Percentiles rank a stretch among this genome's conserved stretches.
Evolutionary conservation across 2,329 filamentous ascomycete species (phyloP).

Genomic region (Aspergillus fructus): DNA sequence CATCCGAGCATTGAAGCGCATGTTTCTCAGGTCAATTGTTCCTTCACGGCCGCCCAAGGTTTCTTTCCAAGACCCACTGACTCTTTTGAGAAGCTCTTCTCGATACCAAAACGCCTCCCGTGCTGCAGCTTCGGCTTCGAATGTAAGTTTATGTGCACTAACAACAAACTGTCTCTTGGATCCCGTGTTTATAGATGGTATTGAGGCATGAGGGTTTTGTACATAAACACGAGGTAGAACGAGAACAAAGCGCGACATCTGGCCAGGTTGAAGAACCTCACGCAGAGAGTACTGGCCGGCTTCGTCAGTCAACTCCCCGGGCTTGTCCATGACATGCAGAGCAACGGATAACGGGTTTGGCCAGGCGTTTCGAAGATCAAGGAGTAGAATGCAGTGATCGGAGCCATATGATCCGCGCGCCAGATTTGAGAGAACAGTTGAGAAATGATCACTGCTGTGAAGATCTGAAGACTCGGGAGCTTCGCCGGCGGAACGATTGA

Average conservation of each 20-base stretch:
- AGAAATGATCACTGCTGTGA: constrained; percentile 43
- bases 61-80: constrained; percentile 72
- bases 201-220: constrained; percentile 71
- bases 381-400: constrained; percentile 73
- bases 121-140: constrained; percentile 73
- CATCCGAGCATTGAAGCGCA: constrained; percentile 74
- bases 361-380: constrained; percentile 90
- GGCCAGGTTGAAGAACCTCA: constrained; percentile 56
- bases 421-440: constrained; percentile 45
- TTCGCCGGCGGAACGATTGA: constrained; percentile 9
- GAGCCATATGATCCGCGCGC: constrained; percentile 45
- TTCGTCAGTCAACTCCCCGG: constrained; percentile 8
- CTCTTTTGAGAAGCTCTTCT: constrained; percentile 70
- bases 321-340: constrained; percentile 49
- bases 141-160: constrained; percentile 73
- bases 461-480: constrained; percentile 15
- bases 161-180: constrained; percentile 93
- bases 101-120: constrained; percentile 91
- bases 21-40: constrained; percentile 70
- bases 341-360: constrained; percentile 72
- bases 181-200: constrained; percentile 76
- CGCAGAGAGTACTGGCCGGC: constrained; percentile 32
- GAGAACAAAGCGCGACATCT: constrained; percentile 71
- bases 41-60: constrained; percentile 60
- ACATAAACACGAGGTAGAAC: constrained; percentile 74